These are phyloP conservation scores for Arthrobotrys entomopaga DNA, from an alignment of 2,329 filamentous ascomycete genomes.

Conservation along the genomic window DNA sequence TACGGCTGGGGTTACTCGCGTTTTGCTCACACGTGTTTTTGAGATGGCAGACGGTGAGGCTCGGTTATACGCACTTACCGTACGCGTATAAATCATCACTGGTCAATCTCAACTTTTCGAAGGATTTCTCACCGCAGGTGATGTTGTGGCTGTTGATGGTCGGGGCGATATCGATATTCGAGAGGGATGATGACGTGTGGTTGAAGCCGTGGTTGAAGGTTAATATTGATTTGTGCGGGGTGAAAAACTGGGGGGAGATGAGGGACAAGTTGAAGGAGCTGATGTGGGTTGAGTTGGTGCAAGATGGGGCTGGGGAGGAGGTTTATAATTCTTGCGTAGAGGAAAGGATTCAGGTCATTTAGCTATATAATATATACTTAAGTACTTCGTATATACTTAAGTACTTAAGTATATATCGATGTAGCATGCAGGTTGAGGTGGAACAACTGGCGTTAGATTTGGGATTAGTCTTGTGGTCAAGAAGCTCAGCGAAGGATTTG, in stretches of 20 bases:
- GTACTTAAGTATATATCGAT: no score
- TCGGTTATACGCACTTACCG: conserved; percentile 56
- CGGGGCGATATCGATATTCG: conserved; percentile 59
- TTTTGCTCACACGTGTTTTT: conserved; percentile 63
- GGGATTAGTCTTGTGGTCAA: no score
- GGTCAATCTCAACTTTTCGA: conserved; percentile 31
- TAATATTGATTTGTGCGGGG: conserved; percentile 54
- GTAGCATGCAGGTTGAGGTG: no score
- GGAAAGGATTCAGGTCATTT: background rate
- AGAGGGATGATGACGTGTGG: conserved; percentile 55
- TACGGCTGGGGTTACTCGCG: conserved; percentile 63
- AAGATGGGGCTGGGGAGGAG: conserved; percentile 59
- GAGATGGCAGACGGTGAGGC: conserved; percentile 48
- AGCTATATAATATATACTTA: background rate
- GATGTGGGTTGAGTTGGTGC: conserved; percentile 60
- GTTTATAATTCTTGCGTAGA: conserved; percentile 56
- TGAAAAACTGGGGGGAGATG: conserved; percentile 57
- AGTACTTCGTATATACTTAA: no score
- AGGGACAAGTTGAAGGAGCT: conserved; percentile 58
- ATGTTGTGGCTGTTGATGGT: conserved; percentile 59
- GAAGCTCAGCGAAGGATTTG: no score
- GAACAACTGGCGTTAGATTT: no score
- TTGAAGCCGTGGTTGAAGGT: conserved; percentile 56
- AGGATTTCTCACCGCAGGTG: conserved; percentile 43
- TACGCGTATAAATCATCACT: conserved; percentile 52